A percentile compares a stretch with the other conserved stretches of the same genome.
phyloP scores from a whole-genome alignment of 1,284 basidiomycete genomes.

The Naganishia liquefaciens region DNA sequence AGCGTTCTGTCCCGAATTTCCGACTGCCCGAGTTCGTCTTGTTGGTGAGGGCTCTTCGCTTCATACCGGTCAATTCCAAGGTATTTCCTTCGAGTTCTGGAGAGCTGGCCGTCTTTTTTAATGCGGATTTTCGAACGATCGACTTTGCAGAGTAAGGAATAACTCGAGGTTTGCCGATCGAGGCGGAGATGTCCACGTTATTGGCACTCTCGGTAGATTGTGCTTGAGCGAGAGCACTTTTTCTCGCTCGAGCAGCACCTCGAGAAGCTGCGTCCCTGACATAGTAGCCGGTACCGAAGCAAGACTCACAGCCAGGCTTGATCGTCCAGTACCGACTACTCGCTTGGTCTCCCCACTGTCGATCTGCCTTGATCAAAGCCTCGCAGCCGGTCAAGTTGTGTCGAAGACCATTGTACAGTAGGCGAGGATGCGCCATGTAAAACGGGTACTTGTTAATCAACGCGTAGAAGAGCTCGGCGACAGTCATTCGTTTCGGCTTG shows the following conservation, averaged over 20 bases:
- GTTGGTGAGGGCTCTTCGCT: not conserved
- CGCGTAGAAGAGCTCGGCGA: slow-evolving; percentile 47
- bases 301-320: slow-evolving; percentile 50
- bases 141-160: slow-evolving; percentile 1
- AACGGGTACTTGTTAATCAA: slow-evolving; percentile 33
- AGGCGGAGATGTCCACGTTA: not conserved
- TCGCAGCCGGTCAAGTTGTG: slow-evolving; percentile 54
- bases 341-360: slow-evolving; percentile 52
- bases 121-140: not conserved
- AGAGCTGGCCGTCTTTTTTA: not conserved
- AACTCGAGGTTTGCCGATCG: not conserved
- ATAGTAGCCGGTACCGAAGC: slow-evolving; percentile 48
- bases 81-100: not conserved
- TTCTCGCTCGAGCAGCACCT: slow-evolving; percentile 4
- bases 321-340: slow-evolving; percentile 54
- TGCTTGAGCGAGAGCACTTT: not conserved
- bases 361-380: slow-evolving; percentile 52
- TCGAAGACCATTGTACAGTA: slow-evolving; percentile 55
- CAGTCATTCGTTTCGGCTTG: slow-evolving; percentile 50
- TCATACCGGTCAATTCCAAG: slow-evolving; percentile 4
- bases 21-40: slow-evolving; percentile 12
- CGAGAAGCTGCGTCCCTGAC: slow-evolving; percentile 4
- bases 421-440: slow-evolving; percentile 52
- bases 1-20: not conserved
- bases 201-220: not conserved